Percentiles rank a stretch among this genome's conserved stretches.
phyloP scores from a whole-genome alignment of 1,284 basidiomycete genomes.

The Apiotrichum sp. region DNA sequence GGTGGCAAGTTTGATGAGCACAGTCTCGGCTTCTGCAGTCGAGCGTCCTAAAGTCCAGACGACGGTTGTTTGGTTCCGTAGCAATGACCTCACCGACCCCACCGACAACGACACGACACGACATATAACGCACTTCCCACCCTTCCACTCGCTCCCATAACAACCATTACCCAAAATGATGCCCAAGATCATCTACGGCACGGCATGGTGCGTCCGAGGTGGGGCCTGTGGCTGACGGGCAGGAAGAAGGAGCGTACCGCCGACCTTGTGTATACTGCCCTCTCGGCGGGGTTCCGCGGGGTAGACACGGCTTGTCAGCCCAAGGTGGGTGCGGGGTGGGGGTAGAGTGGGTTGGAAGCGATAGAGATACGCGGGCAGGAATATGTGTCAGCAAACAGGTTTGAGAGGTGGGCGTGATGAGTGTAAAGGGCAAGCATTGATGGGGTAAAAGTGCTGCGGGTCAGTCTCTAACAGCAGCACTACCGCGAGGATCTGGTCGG shows the following conservation, averaged over 20 bases:
- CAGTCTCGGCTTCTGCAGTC: neutral
- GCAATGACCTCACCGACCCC: conserved; percentile 1
- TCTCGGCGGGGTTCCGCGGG: conserved; percentile 66
- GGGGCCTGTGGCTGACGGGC: neutral
- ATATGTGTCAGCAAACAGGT: no score
- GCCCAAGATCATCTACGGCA: conserved; percentile 60
- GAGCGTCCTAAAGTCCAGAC: neutral
- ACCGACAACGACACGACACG: neutral
- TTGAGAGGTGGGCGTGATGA: no score
- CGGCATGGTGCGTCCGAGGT: conserved; percentile 54
- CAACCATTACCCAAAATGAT: conserved; percentile 6
- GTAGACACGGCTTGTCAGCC: conserved; percentile 75
- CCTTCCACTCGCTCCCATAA: no score
- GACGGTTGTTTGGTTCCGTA: neutral
- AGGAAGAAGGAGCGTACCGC: conserved; percentile 68
- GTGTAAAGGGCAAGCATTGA: no score
- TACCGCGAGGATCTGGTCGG: conserved; percentile 67
- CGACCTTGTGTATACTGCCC: conserved; percentile 61
- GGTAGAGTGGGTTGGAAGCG: no score
- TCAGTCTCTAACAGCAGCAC: conserved; percentile 5
- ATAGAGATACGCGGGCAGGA: no score
- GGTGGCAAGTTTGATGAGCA: neutral
- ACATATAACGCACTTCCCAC: neutral
- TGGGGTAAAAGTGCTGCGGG: neutral
- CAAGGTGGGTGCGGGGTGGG: conserved; percentile 47